phyloP scores from a whole-genome alignment of 441 rosid species.

The Erodium texanum region DNA sequence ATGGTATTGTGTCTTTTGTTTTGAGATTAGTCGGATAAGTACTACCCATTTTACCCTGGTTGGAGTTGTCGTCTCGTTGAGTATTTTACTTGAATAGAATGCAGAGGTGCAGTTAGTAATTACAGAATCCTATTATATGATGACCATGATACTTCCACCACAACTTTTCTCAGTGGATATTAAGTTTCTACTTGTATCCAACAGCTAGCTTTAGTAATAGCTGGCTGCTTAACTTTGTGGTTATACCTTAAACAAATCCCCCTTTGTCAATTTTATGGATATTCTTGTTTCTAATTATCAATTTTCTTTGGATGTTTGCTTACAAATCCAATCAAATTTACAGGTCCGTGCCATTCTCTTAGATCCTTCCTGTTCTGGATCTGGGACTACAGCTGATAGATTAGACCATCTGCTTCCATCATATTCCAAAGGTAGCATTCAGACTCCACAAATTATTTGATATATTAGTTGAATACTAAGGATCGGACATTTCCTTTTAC shows the following conservation, averaged over 20 bases:
- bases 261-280: neutral
- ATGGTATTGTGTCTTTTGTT: neutral
- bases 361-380: conserved; percentile 96
- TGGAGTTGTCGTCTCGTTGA: neutral
- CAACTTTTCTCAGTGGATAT: neutral
- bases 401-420: conserved; percentile 89
- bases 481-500: neutral
- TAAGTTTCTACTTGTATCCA: neutral
- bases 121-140: neutral
- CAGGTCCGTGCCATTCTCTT: conserved; percentile 78
- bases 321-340: conserved; percentile 11
- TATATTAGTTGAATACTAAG: neutral
- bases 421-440: conserved; percentile 30
- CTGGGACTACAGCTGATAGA: conserved; percentile 71
- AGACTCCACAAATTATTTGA: neutral
- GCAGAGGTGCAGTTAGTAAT: neutral
- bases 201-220: neutral
- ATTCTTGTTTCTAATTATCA: neutral
- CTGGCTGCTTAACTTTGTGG: neutral
- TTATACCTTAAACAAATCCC: neutral
- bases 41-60: neutral
- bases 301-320: neutral
- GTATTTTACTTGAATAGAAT: neutral
- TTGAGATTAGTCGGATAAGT: neutral
- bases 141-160: neutral